Conservation (phyloP, 2,329 filamentous ascomycete species). For the Pseudocercospora ulei region DNA sequence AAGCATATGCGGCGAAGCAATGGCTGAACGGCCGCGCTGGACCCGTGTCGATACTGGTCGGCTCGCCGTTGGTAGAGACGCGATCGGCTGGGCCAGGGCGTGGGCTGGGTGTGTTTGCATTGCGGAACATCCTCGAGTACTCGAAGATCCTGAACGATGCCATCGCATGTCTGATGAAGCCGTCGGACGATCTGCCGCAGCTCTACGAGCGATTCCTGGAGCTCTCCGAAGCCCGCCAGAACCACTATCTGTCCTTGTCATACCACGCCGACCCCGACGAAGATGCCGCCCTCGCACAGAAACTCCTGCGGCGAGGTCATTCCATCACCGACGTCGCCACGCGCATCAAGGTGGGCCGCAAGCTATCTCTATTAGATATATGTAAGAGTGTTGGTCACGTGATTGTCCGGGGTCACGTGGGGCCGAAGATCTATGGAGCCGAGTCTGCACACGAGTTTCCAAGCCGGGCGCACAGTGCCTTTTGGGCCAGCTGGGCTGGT, state of each 20-base stretch:
- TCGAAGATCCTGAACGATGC: constrained; percentile 18
- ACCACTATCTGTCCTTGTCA: constrained; percentile 16
- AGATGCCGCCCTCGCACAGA: constrained; percentile 19
- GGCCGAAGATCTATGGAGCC: too few species aligned
- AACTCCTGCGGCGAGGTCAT: constrained; percentile 20
- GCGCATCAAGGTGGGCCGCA: constrained; percentile 19
- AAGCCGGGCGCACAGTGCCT: too few species aligned
- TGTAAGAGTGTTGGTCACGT: too few species aligned
- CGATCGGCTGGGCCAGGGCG: constrained; percentile 17
- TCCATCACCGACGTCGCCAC: constrained; percentile 9
- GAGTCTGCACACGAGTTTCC: too few species aligned
- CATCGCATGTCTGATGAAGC: constrained; percentile 20
- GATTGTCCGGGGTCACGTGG: too few species aligned
- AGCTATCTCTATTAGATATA: too few species aligned
- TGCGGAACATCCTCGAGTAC: constrained; percentile 14
- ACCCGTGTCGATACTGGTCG: constrained; percentile 16
- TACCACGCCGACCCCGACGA: constrained; percentile 13
- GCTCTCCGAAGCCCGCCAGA: constrained; percentile 11
- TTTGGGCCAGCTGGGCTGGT: too few species aligned
- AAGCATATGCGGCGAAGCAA: constrained; percentile 13
- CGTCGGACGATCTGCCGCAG: constrained; percentile 23
- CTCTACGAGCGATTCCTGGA: constrained; percentile 19
- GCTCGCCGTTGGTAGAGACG: constrained; percentile 13
- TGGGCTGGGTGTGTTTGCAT: constrained; percentile 23
- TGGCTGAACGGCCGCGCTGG: constrained; percentile 20